Percentiles rank a stretch among this genome's conserved stretches.
phyloP scores from a whole-genome alignment of 345 rosid genomes.

The Gossypium thurberi region DNA sequence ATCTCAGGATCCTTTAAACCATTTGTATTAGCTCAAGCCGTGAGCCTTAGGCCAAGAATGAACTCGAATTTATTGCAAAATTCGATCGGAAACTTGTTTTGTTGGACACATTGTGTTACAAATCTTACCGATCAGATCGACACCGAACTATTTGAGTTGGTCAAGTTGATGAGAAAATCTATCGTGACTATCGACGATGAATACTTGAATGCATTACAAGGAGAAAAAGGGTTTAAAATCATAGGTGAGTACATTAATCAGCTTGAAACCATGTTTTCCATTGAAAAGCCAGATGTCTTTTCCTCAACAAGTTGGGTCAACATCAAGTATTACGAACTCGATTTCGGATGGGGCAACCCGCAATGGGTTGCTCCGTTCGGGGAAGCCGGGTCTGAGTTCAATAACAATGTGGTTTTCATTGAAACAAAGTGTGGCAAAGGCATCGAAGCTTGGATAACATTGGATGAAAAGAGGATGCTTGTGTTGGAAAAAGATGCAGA shows the following conservation, averaged over 20 bases:
- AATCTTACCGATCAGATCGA: not conserved
- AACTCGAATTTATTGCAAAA: not conserved
- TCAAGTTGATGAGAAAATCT: not conserved
- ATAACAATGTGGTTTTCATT: not conserved
- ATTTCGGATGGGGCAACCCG: not conserved
- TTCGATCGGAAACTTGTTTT: not conserved
- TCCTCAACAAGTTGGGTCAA: not conserved
- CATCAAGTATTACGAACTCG: not conserved
- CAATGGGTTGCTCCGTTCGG: not conserved
- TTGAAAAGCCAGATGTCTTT: not conserved
- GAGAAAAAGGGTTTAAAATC: not conserved
- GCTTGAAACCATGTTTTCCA: not conserved
- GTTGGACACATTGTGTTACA: not conserved
- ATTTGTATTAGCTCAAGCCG: not conserved
- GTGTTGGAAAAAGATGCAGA: not conserved
- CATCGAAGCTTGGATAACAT: conserved; percentile 9
- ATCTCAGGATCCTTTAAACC: not conserved
- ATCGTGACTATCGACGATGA: not conserved
- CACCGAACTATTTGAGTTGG: not conserved
- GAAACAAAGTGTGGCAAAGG: conserved; percentile 7
- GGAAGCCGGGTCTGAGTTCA: not conserved
- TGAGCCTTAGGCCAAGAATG: not conserved
- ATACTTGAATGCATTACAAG: not conserved
- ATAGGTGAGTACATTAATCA: not conserved
- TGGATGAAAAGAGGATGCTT: not conserved